Base-by-base conservation (phyloP, 371 early-diverging fungal species). In the Mortierella sp. region DNA sequence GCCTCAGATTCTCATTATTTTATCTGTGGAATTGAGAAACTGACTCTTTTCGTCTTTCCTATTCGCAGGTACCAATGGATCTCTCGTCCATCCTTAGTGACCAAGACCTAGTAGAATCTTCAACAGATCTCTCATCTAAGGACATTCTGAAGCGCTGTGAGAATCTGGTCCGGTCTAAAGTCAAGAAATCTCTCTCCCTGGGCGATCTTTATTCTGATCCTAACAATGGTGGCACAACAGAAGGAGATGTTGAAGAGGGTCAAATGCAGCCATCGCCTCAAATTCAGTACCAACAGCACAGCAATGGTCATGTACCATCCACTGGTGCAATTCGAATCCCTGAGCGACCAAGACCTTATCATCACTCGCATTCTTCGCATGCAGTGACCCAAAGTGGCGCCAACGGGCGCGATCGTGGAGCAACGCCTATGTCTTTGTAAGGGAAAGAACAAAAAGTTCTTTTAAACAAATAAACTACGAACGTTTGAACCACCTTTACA, bases 111-210 rank as follows among this genome's bases (percentile, higher is more conserved):
- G 86, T 86, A 26, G 88, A 88, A 60, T 86, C 84, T 10, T 87
- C 86, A 19, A 87, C 85, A 72, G 89, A 86, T 43, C 66, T 91
- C 15, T 89, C 87, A 17, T 86, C 90, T 3, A 85, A 90, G 75
- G 90, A 90, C 49, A 87, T 92, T 40, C 66, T 92, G 53, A 89
- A 89, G 69, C 85, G 88, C 23, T 91, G 90, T 61, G 92, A 92
- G 66, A 85, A 85, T 61, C 80, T 87, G 28, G 86, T 91, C 22
- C 66, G 68, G 61, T 61, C 81, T 72, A 85, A 85, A 47, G 66
- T 84, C 40, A 87, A 84, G 58, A 79, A 83, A 63, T 75, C 85
- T 0, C 76, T 82, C 35, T 80, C 84, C 1, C 34, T 76, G 5
- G 76, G 76, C 17, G 76, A 76, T 56, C 67, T 76, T 19, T 70